These are phyloP conservation scores for Alternaria brassicae DNA, from an alignment of 2,329 filamentous ascomycete species.

Conservation along the genomic window DNA sequence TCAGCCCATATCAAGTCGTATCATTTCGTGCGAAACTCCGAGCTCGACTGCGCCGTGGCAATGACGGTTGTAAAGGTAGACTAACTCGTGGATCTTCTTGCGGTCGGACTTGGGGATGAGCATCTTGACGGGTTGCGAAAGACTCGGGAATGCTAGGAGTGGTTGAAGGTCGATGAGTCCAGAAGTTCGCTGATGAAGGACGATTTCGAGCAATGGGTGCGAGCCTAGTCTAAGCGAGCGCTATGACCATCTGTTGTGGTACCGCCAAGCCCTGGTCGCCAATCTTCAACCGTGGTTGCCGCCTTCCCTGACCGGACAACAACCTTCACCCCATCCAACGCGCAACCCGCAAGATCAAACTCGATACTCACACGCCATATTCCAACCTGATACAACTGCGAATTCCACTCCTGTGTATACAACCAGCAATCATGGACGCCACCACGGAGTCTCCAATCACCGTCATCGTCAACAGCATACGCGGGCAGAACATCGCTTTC, in stretches of 20 bases:
- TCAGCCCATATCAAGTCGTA: slow-evolving; percentile 38
- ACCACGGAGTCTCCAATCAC: slow-evolving; percentile 38
- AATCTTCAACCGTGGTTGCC: not conserved
- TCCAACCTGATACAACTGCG: not conserved
- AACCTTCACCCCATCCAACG: not conserved
- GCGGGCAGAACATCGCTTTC: slow-evolving; percentile 81
- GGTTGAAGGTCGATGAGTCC: slow-evolving; percentile 25
- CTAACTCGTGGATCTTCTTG: slow-evolving; percentile 99
- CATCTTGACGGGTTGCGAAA: slow-evolving; percentile 59
- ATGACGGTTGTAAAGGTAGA: slow-evolving; percentile 56
- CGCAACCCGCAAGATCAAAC: not conserved
- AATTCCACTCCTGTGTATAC: not conserved
- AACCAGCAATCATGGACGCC: slow-evolving; percentile 31
- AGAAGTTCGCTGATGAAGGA: slow-evolving; percentile 19
- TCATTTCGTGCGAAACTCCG: slow-evolving; percentile 38
- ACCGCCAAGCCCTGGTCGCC: slow-evolving; percentile 9
- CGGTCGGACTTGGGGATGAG: slow-evolving; percentile 99
- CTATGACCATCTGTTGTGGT: slow-evolving; percentile 12
- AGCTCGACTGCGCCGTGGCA: slow-evolving; percentile 32
- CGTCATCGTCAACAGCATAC: slow-evolving; percentile 83
- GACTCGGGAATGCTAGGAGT: slow-evolving; percentile 33
- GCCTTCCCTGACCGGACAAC: slow-evolving; percentile 4
- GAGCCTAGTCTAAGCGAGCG: slow-evolving; percentile 23
- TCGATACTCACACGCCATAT: not conserved
- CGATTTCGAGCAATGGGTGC: slow-evolving; percentile 25